phyloP scores from a whole-genome alignment of 495 filamentous ascomycete genomes.

The Terfezia claveryi region DNA sequence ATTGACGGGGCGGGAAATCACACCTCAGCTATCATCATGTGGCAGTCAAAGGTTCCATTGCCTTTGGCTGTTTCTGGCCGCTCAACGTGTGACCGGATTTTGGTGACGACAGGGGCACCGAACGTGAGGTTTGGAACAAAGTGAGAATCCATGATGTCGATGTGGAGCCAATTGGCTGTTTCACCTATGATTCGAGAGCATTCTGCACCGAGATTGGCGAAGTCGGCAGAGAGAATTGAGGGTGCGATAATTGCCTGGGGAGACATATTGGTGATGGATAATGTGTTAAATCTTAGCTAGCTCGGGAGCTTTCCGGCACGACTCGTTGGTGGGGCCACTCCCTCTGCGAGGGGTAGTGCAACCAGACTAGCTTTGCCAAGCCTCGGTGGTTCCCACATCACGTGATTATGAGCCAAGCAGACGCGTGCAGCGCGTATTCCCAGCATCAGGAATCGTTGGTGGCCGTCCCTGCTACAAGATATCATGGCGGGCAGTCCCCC shows the following conservation, averaged over 20 bases:
- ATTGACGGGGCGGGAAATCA: background rate
- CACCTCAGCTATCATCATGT: constrained; percentile 99
- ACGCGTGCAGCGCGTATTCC: no score
- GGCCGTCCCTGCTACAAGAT: no score
- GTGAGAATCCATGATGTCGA: constrained; percentile 93
- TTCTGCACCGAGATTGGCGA: constrained; percentile 61
- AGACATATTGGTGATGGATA: constrained; percentile 32
- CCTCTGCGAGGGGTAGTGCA: no score
- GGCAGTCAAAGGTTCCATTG: constrained; percentile 90
- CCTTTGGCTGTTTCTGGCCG: constrained; percentile 26
- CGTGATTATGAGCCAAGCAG: no score
- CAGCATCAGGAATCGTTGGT: no score
- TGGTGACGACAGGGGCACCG: constrained; percentile 79
- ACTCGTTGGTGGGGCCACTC: no score
- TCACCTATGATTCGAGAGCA: constrained; percentile 55
- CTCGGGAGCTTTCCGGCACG: no score
- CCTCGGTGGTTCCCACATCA: no score
- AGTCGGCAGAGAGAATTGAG: constrained; percentile 92
- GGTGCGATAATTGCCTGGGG: constrained; percentile 87
- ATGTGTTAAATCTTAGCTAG: no score
- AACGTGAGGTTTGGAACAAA: constrained; percentile 98
- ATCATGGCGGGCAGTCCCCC: no score
- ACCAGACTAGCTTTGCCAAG: no score
- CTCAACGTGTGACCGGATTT: constrained; percentile 68
- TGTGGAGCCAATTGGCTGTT: constrained; percentile 70